Conservation (phyloP, 176 grass and related monocot species). For the Triticum dicoccoides region DNA sequence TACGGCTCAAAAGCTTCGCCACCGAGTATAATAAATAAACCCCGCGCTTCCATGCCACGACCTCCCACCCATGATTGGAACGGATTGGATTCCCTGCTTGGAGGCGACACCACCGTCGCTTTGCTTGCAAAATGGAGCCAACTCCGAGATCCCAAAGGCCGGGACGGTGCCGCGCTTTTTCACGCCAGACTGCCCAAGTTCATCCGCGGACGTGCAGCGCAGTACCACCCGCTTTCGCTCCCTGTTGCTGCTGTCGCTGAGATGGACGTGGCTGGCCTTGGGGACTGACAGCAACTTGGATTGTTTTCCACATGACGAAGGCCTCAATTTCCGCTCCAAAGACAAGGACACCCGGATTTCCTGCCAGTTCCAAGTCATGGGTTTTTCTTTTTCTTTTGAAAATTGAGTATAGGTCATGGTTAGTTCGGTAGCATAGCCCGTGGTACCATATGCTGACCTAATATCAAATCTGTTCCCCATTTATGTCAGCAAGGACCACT, state of each 20-base stretch:
- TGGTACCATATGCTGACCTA: background rate
- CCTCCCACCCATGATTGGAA: constrained; percentile 2
- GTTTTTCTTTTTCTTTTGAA: too few species aligned
- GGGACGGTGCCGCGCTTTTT: constrained; percentile 28
- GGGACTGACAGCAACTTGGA: background rate
- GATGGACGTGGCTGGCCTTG: background rate
- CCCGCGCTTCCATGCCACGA: too few species aligned
- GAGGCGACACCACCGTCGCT: constrained; percentile 2
- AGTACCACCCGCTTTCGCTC: background rate
- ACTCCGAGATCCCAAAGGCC: constrained; percentile 9
- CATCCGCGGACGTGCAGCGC: constrained; percentile 12
- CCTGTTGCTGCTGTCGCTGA: background rate
- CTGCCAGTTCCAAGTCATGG: background rate
- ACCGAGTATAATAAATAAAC: constrained; percentile 4
- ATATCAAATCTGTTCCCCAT: constrained; percentile 7
- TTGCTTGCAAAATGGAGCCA: constrained; percentile 15
- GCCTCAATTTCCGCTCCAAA: constrained; percentile 7
- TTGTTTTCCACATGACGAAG: background rate
- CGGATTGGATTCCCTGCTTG: constrained; percentile 28
- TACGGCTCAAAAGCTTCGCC: constrained; percentile 9
- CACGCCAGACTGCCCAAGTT: constrained; percentile 24
- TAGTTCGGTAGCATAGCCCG: background rate
- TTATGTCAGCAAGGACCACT: constrained; percentile 9
- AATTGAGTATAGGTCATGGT: background rate
- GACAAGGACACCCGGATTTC: background rate